Percentiles rank a stretch among this genome's conserved stretches.
Evolutionary conservation across 495 filamentous ascomycete genomes (phyloP).

Genomic region (Penicillium pulvis): DNA sequence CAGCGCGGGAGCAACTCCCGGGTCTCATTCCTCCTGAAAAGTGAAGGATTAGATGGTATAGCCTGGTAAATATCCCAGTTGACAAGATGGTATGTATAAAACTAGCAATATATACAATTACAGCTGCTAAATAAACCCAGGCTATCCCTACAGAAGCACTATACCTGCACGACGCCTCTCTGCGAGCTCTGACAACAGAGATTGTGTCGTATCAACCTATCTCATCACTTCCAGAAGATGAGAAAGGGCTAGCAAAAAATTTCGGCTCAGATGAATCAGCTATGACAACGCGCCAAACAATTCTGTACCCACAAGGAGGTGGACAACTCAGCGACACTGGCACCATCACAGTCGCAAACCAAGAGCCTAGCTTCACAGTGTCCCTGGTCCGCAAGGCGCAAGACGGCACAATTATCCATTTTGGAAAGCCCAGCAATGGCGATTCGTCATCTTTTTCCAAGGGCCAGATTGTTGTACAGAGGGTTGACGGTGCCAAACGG

Average conservation of each 20-base stretch:
- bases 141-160: slow-evolving; percentile 32
- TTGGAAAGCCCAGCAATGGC: slow-evolving; percentile 49
- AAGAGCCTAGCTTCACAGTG: slow-evolving; percentile 46
- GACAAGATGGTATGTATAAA: background rate
- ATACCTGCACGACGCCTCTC: slow-evolving; percentile 58
- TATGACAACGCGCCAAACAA: slow-evolving; percentile 56
- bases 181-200: slow-evolving; percentile 46
- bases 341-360: slow-evolving; percentile 38
- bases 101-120: background rate
- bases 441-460: slow-evolving; percentile 25
- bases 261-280: slow-evolving; percentile 25
- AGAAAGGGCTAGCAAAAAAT: slow-evolving; percentile 34
- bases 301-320: slow-evolving; percentile 68
- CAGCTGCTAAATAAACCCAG: background rate
- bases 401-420: slow-evolving; percentile 57
- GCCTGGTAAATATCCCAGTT: background rate
- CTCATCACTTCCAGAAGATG: slow-evolving; percentile 47
- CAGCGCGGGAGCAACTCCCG: background rate
- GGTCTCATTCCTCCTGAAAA: background rate
- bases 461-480: slow-evolving; percentile 50
- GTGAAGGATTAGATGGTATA: background rate
- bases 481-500: slow-evolving; percentile 56
- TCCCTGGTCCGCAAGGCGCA: slow-evolving; percentile 49
- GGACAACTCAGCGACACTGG: slow-evolving; percentile 66
- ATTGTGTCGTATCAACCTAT: slow-evolving; percentile 50